Base-by-base conservation (phyloP, 108 stramenopile species). In the Thalassiosira profunda region DNA sequence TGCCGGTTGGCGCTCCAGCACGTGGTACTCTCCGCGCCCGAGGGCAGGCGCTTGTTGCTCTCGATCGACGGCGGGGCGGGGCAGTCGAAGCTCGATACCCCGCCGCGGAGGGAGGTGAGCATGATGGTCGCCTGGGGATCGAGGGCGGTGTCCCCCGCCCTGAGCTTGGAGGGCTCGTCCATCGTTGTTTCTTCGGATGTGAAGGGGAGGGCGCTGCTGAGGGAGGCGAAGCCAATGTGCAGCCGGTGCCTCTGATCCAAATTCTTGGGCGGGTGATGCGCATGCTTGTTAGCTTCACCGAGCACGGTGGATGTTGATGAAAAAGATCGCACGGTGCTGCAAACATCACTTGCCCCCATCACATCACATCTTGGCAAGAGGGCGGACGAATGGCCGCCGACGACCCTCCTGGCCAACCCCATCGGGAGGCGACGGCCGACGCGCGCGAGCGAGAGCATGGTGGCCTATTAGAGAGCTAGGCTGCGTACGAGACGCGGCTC, bases 1-100 rank as follows among this genome's bases (percentile, higher is more conserved):
- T 33, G 48, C 18, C 73, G 47, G 67, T 74, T 74, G 48, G 73
- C 57, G 30, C 7, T 4, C 73, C 73, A 74, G 29, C 73, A 74
- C 11, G 45, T 33, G 0, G 56, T 11, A 35, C 29, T 26, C 15
- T 20, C 31, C 2, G 8, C 24, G 10, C 12, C 1, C 0, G 45
- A 46, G 7, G 49, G 30, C 30, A 29, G 15, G 17, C 43, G n/a
- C 36, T 36, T 48, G 33, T 37, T 58, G 5, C 43, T 51, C 12
- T 60, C 70, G 11, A 61, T 17, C 11, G 21, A 42, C 17, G 69
- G 69, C 28, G 69, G 47, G 35, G 69, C 58, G 11, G 69, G 69
- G 43, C 69, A 70, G n/a, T 70, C 69, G 33, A 70, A 41, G 47
- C 24, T 30, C 2, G 58, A 60, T 5, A 70, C 69, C 34, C 49